These are phyloP conservation scores for Kodamaea leandrae DNA, from an alignment of 805 yeast species.

Conservation along the genomic window DNA sequence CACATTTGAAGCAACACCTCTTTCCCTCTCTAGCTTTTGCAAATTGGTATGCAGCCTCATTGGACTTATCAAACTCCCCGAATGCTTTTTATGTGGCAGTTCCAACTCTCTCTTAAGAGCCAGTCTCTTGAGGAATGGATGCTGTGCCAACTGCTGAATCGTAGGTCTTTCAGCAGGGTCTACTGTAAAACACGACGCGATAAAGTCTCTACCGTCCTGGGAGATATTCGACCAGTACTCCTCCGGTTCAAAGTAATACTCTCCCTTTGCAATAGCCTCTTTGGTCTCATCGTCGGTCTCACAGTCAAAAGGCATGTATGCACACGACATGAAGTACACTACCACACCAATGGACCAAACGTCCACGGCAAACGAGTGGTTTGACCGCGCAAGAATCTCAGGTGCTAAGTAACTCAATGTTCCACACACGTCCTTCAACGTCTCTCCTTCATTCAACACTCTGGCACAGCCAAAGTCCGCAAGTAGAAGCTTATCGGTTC, in stretches of 20 bases:
- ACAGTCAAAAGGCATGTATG: conserved; percentile 77
- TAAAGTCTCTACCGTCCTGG: conserved; percentile 54
- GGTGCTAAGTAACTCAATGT: conserved; percentile 79
- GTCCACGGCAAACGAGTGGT: conserved; percentile 63
- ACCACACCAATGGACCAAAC: conserved; percentile 78
- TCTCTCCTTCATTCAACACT: conserved; percentile 32
- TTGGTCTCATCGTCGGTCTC: conserved; percentile 67
- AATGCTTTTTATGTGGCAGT: not conserved
- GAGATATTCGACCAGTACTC: conserved; percentile 54
- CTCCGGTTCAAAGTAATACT: conserved; percentile 60
- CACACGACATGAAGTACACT: conserved; percentile 66
- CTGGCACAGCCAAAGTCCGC: conserved; percentile 69
- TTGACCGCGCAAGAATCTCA: conserved; percentile 49
- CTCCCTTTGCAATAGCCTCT: conserved; percentile 58
- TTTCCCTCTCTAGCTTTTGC: no score
- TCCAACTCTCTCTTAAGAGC: not conserved
- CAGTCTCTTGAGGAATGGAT: conserved; percentile 32
- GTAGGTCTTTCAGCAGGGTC: conserved; percentile 47
- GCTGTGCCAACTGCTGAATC: conserved; percentile 43
- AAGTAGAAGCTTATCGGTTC: conserved; percentile 37
- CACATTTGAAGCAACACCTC: no score
- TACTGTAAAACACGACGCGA: conserved; percentile 49
- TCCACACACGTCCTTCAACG: conserved; percentile 54
- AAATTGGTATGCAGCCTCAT: not conserved
- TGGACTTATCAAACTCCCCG: not conserved